Base-by-base conservation (phyloP, 2,329 filamentous ascomycete genomes). In the Botrytis deweyae region DNA sequence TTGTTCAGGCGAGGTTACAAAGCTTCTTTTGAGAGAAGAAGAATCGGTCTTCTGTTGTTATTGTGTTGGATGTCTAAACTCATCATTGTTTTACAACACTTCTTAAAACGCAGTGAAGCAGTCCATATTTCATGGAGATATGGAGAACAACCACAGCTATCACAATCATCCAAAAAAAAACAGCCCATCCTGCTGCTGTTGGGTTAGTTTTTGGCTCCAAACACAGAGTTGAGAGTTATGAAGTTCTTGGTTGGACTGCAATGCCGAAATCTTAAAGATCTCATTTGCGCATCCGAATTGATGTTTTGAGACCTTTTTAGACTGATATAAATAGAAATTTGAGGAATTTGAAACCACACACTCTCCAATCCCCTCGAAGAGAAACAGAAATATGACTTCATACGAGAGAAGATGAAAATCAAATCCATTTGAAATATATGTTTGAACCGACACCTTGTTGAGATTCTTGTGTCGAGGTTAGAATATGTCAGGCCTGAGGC, bases 111-210 rank as follows among this genome's bases (percentile, higher is more conserved):
- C 33, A 52, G 6, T 16, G 1, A 2, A 25, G 52, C 44, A 52
- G 16, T 6, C 38, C 0, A n/a, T 4, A 29, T 52, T 52, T 18
- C 6, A 52, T 52, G 6, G 4, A 38, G 5, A 29, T 16, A 40
- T 33, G 12, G 8, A 29, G 33, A 55, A 40, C 2, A n/a, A 40
- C 22, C 33, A 29, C 49, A n/a, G 3, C 7, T 20, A 55, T 38
- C 4, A n/a, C 2, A 38, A 20, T 7, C 1, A 10, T 52, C 1
- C 2, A 22, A 1, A 29, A 8, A 12, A 0, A 20, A 7, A 1
- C 10, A 16, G 20, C 7, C 12, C 7, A 22, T 3, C 5, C 18
- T 58, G 9, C 38, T 16, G 33, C 14, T 42, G 5, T 1, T 4
- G 0, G 33, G 36, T 6, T n/a, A 7, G 49, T 6, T 29, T 5